Base-by-base conservation (phyloP, 2,329 filamentous ascomycete species). In the Aspergillus unguis region DNA sequence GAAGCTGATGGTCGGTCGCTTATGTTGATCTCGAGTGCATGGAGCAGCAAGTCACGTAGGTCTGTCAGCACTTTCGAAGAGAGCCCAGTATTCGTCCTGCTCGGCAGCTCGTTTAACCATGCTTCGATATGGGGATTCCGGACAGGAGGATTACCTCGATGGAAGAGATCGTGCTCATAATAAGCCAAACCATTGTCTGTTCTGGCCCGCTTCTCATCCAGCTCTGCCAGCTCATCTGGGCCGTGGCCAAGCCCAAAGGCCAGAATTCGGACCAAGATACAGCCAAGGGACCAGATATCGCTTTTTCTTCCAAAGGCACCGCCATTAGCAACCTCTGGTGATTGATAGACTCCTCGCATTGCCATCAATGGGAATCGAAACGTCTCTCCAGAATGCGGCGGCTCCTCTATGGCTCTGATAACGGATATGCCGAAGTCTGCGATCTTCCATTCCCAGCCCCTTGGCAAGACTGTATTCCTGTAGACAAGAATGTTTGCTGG, bases 391-490 rank as follows among this genome's bases (percentile, higher is more conserved):
- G 25, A 17, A 17, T 17, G 17, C 17, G 17, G 17, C 17, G 17
- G 17, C 17, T 17, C 17, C 17, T 17, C 49, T 2, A 48, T 11
- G 10, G 33, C 6, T 2, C 31, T 37, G 23, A 59, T 47, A 5
- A 54, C 49, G 5, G 62, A 64, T 6, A 61, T 53, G 3, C 62
- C 61, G 35, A 65, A 65, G 44, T 65, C 62, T 1, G 55, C 42
- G 10, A 65, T 64, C 48, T 53, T 62, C 63, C 63, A 65, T 23
- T 52, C 53, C 8, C 63, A 61, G 1, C 62, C 61, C 5, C 45
- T 44, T 2, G 41, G 29, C 3, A 4, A 9, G 31, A n/a, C 5
- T 2, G 35, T n/a, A 8, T 32, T 31, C 17, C 45, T 28, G 40
- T 57, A 62, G 2, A 65, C 49, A 1, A 66, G 50, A 25, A 66